Conservation (phyloP, 805 yeast genomes). For the Myxozyma monticola region DNA sequence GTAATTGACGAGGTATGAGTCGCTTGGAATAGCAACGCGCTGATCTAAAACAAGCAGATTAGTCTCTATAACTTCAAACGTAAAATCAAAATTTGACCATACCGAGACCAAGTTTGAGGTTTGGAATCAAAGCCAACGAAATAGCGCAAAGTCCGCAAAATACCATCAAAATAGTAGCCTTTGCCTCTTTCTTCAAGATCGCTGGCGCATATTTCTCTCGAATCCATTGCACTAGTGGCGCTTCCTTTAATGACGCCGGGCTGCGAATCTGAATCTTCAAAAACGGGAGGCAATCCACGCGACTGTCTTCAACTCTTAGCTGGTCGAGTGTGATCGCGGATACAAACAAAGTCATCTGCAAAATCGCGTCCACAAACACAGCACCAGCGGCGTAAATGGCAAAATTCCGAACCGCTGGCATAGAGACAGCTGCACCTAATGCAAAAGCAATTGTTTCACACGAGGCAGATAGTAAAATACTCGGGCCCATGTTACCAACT, state of each 20-base stretch:
- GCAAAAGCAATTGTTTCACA: conserved; percentile 79
- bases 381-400: conserved; percentile 91
- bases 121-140: conserved; percentile 69
- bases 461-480: conserved; percentile 72
- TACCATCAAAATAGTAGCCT: conserved; percentile 50
- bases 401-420: conserved; percentile 96
- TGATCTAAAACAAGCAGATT: conserved; percentile 53
- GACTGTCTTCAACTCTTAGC: conserved; percentile 54
- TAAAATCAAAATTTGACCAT: neutral
- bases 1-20: conserved; percentile 77
- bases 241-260: conserved; percentile 26
- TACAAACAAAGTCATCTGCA: conserved; percentile 81
- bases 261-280: conserved; percentile 36
- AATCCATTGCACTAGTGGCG: conserved; percentile 45
- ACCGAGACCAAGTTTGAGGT: conserved; percentile 64
- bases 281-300: conserved; percentile 66
- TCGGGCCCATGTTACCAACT: conserved; percentile 78
- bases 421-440: conserved; percentile 75
- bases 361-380: conserved; percentile 66
- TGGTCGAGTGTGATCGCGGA: conserved; percentile 71
- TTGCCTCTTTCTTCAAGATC: conserved; percentile 51
- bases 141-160: conserved; percentile 67
- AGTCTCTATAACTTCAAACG: neutral
- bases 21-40: conserved; percentile 79
- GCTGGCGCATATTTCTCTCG: conserved; percentile 58